phyloP scores from a whole-genome alignment of 176 grass and related monocot genomes.

The Aegilops umbellulata region DNA sequence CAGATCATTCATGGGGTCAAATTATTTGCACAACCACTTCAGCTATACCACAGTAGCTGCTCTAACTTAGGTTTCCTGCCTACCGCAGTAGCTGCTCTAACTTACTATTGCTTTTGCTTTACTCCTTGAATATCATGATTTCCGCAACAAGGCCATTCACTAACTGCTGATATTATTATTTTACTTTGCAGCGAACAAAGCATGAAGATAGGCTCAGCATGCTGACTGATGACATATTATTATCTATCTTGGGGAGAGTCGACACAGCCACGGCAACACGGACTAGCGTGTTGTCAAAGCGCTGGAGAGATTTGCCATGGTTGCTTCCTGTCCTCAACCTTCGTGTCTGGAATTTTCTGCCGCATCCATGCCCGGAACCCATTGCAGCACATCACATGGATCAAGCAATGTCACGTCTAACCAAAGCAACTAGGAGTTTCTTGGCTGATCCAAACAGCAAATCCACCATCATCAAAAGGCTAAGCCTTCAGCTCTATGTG shows the following conservation, averaged over 20 bases:
- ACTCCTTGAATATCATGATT: neutral
- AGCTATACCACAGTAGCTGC: no score
- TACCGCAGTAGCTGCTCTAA: neutral
- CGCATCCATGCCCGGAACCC: neutral
- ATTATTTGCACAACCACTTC: neutral
- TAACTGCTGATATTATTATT: neutral
- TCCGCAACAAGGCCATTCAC: neutral
- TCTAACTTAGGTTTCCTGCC: neutral
- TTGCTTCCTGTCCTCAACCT: conserved; percentile 16
- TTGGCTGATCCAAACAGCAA: neutral
- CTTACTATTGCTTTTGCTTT: neutral
- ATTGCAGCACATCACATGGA: neutral
- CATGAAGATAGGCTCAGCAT: conserved; percentile 5
- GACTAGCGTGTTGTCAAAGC: conserved; percentile 4
- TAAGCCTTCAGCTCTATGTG: neutral
- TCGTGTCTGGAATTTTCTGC: neutral
- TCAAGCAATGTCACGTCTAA: neutral
- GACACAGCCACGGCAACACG: neutral
- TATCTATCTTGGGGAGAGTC: conserved; percentile 3
- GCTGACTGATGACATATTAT: neutral
- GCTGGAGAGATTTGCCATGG: conserved; percentile 11
- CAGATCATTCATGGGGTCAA: neutral
- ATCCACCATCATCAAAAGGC: neutral
- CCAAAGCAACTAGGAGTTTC: conserved; percentile 23
- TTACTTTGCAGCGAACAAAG: neutral